These are phyloP conservation scores for Diaporthe ilicicola DNA, from an alignment of 2,329 filamentous ascomycete species.

Conservation along the genomic window DNA sequence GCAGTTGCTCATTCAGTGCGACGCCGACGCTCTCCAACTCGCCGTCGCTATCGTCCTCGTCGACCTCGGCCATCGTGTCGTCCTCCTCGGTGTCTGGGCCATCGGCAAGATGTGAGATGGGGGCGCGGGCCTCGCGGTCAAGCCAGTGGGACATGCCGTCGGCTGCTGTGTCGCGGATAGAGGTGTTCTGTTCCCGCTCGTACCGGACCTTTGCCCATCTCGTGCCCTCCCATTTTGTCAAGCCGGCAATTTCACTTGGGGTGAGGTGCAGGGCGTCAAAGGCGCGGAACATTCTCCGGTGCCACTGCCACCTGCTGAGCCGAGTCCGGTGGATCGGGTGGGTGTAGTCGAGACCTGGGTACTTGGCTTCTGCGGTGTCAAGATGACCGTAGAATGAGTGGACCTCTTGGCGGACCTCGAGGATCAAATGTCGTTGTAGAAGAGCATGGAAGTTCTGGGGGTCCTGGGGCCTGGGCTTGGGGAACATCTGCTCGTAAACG, in stretches of 20 bases:
- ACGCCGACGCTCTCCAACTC: conserved; percentile 67
- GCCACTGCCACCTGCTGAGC: conserved; percentile 80
- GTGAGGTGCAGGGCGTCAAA: conserved; percentile 77
- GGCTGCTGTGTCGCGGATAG: conserved; percentile 75
- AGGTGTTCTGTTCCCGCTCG: conserved; percentile 76
- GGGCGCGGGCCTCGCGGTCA: conserved; percentile 51
- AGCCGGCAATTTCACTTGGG: conserved; percentile 70
- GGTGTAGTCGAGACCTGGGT: conserved; percentile 82
- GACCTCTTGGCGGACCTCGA: conserved; percentile 82
- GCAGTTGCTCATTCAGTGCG: conserved; percentile 70
- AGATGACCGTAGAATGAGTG: conserved; percentile 82
- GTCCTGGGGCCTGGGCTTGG: conserved; percentile 71
- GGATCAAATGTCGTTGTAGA: conserved; percentile 75
- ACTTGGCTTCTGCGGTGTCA: conserved; percentile 81
- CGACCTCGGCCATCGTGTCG: conserved; percentile 28
- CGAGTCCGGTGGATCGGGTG: conserved; percentile 77
- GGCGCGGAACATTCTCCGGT: conserved; percentile 77
- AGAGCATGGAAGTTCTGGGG: conserved; percentile 76
- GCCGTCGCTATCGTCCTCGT: conserved; percentile 61
- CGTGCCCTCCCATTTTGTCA: conserved; percentile 86
- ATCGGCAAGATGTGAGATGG: conserved; percentile 22
- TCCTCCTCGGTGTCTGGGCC: conserved; percentile 4
- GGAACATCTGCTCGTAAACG: conserved; percentile 79
- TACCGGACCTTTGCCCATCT: conserved; percentile 84
- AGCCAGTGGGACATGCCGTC: conserved; percentile 73